Base-by-base conservation (phyloP, 768 basidiomycete genomes). In the Trametes cingulata region DNA sequence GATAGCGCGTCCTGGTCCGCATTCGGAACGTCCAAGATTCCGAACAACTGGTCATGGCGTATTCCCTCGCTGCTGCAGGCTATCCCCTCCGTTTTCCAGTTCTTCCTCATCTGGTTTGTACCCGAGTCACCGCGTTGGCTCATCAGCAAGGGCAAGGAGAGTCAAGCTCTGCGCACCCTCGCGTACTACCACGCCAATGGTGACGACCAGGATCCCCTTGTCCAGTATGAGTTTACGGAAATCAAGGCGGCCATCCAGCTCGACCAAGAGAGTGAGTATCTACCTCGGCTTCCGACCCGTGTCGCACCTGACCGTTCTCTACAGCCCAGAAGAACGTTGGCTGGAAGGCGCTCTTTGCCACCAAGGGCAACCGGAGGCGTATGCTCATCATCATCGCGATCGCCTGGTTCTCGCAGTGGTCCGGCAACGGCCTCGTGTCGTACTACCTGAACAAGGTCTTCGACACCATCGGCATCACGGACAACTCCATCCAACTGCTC, bases 111-210 rank as follows among this genome's bases (percentile, higher is more conserved):
- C 65, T 84, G 80, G 71, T 86, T 90, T 73, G 79, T 77, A 10
- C 92, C 92, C 36, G 93, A 95, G 72, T 90, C 88, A 0, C 94
- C 94, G 47, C 85, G 92, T 80, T 95, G 81, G 82, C 75, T 94
- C 63, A 71, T 94, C 68, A 84, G 78, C 74, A 90, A 89, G 72
- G 91, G 91, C 22, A 82, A 81, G 56, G 82, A 90, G 13, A 81
- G 77, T 0, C 77, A 90, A 69, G 94, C 92, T 2, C 74, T 89
- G 43, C 68, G 77, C n/a, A 80, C 80, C 17, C 78, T 95, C 20
- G 90, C 91, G 1, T 87, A 90, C 71, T 93, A 93, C 71, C 93
- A 95, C 67, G 89, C 90, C 35, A 85, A 90, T 63, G 85, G 90
- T 62, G 81, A 94, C 53, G 83, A 83, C 46, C 72, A 83, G 4